Evolutionary conservation across 1,139 yeast genomes (phyloP).

Genomic region (Pichia sp.): DNA sequence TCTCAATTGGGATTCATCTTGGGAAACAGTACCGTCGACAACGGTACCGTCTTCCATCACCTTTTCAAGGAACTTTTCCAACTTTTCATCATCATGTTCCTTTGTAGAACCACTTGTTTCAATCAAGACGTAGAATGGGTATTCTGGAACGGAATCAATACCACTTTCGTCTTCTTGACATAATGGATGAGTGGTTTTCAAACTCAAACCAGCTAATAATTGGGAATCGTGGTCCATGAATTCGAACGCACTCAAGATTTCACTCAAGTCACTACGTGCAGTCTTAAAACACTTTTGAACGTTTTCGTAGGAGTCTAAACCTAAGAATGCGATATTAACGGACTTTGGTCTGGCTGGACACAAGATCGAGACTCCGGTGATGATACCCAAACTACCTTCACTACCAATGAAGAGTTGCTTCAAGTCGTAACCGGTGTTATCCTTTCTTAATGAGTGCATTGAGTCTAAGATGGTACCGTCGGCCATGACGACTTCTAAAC

Average conservation of each 20-base stretch:
- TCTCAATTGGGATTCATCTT: conserved; percentile 83
- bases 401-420: conserved; percentile 92
- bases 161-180: conserved; percentile 44
- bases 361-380: conserved; percentile 85
- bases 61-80: conserved; percentile 76
- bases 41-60: conserved; percentile 85
- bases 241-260: conserved; percentile 90
- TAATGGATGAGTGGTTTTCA: conserved; percentile 62
- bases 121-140: conserved; percentile 86
- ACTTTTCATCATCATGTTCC: conserved; percentile 77
- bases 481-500: conserved; percentile 88
- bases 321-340: conserved; percentile 86
- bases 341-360: conserved; percentile 93
- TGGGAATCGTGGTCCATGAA: conserved; percentile 88
- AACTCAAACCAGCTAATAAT: conserved; percentile 54
- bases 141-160: conserved; percentile 38
- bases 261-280: conserved; percentile 78
- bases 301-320: conserved; percentile 74
- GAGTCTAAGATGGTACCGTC: conserved; percentile 83
- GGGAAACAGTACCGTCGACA: conserved; percentile 92
- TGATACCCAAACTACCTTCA: conserved; percentile 88
- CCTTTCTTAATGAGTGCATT: conserved; percentile 82
- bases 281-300: conserved; percentile 80
- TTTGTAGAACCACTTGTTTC: conserved; percentile 94
- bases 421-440: conserved; percentile 91